A percentile compares a stretch with the other conserved stretches of the same genome.
Conservation (phyloP, 2,329 filamentous ascomycete species). For the Apiospora hydei region DNA sequence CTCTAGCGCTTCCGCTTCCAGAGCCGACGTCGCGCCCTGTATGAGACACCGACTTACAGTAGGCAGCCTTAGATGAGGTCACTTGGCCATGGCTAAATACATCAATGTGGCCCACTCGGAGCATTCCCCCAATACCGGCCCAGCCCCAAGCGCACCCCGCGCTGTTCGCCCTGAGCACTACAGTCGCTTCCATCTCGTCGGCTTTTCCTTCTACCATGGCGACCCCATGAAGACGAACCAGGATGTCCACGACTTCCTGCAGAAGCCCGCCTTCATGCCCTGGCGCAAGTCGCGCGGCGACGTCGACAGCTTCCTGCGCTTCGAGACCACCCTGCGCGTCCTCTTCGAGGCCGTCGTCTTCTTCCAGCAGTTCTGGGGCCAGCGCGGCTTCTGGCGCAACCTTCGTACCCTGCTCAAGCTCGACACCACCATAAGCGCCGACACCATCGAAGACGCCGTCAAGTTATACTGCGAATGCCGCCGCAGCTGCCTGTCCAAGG, state of each 20-base stretch:
- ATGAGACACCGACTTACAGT: background rate
- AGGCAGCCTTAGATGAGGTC: background rate
- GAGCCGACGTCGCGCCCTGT: background rate
- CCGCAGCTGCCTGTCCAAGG: background rate
- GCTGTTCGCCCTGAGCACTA: too few relatives aligned
- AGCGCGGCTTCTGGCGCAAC: slow-evolving; percentile 24
- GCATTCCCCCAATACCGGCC: background rate
- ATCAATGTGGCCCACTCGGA: slow-evolving; percentile 13
- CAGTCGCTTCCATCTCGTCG: slow-evolving; percentile 5
- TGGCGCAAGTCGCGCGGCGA: background rate
- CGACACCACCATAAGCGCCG: background rate
- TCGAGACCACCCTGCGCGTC: slow-evolving; percentile 25
- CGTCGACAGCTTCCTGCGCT: slow-evolving; percentile 19
- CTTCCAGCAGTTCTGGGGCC: slow-evolving; percentile 23
- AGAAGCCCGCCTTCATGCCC: slow-evolving; percentile 25
- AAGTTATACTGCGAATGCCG: slow-evolving; percentile 20
- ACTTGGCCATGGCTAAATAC: slow-evolving; percentile 1
- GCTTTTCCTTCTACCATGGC: background rate
- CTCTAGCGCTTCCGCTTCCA: background rate
- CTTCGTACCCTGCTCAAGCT: slow-evolving; percentile 15
- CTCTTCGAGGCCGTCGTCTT: slow-evolving; percentile 27
- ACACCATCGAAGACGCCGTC: slow-evolving; percentile 23
- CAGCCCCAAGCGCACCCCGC: background rate
- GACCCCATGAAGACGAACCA: background rate
- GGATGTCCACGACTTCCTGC: background rate